These are phyloP conservation scores for Fusarium tricinctum DNA, from an alignment of 2,329 filamentous ascomycete species.

Conservation along the genomic window DNA sequence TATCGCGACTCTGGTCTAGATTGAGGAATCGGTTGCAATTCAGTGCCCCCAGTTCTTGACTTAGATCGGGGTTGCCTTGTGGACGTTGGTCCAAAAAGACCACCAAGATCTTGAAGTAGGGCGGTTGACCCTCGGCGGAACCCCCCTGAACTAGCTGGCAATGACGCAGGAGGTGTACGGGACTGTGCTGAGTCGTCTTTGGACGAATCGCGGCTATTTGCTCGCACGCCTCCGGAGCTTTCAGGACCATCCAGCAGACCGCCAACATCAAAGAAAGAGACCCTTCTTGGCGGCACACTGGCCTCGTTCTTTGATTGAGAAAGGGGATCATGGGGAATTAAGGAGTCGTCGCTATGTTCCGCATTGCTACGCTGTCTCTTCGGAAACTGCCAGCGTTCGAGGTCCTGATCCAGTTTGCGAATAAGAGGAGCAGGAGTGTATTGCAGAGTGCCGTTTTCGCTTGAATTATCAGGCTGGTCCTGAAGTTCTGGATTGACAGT, in stretches of 20 bases:
- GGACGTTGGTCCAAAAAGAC: slow-evolving; percentile 62
- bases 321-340: slow-evolving; percentile 56
- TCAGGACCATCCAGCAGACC: slow-evolving; percentile 73
- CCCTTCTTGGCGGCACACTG: slow-evolving; percentile 53
- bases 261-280: slow-evolving; percentile 90
- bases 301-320: slow-evolving; percentile 47
- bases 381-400: slow-evolving; percentile 65
- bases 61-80: slow-evolving; percentile 52
- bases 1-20: slow-evolving; percentile 54
- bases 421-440: slow-evolving; percentile 56
- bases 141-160: slow-evolving; percentile 61
- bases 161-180: slow-evolving; percentile 56
- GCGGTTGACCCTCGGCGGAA: slow-evolving; percentile 69
- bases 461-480: slow-evolving; percentile 51
- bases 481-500: slow-evolving; percentile 70
- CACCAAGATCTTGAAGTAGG: slow-evolving; percentile 71
- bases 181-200: slow-evolving; percentile 56
- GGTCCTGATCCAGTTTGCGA: slow-evolving; percentile 53
- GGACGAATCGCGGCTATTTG: slow-evolving; percentile 60
- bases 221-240: slow-evolving; percentile 53
- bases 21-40: slow-evolving; percentile 63
- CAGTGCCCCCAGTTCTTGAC: slow-evolving; percentile 56
- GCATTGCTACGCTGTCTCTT: slow-evolving; percentile 56
- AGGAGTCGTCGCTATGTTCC: slow-evolving; percentile 62
- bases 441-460: slow-evolving; percentile 50